These are phyloP conservation scores for Leccinum boreale DNA, from an alignment of 768 basidiomycete genomes.

Conservation along the genomic window DNA sequence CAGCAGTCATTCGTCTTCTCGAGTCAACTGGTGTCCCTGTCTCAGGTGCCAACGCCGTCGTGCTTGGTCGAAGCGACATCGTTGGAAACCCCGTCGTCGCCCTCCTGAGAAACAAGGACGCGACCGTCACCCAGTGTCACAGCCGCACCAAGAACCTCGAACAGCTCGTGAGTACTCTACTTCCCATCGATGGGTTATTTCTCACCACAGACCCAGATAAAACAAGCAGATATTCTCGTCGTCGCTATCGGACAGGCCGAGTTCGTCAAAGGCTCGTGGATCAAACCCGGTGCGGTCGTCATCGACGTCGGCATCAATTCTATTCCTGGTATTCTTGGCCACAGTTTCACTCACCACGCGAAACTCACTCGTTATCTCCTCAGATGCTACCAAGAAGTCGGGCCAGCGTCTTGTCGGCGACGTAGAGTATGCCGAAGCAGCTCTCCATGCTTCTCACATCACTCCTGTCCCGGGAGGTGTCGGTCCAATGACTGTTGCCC, in stretches of 20 bases:
- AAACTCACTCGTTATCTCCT: background rate
- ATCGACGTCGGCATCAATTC: conserved; percentile 99
- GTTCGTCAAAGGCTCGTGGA: conserved; percentile 89
- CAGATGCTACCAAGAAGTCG: conserved; percentile 88
- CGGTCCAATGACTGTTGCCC: conserved; percentile 99
- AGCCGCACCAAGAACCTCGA: conserved; percentile 82
- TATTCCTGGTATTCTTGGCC: conserved; percentile 61
- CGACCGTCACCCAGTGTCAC: conserved; percentile 98
- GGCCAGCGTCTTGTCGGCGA: conserved; percentile 96
- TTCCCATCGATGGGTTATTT: conserved; percentile 9
- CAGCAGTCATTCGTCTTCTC: conserved; percentile 86
- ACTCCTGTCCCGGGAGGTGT: conserved; percentile 99
- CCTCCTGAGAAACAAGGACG: conserved; percentile 85
- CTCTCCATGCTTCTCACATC: conserved; percentile 78
- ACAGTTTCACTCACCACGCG: background rate
- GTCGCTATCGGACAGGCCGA: conserved; percentile 94
- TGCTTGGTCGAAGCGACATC: conserved; percentile 96
- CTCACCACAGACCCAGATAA: conserved; percentile 48
- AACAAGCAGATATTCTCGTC: conserved; percentile 87
- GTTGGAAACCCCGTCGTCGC: conserved; percentile 94
- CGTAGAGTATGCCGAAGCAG: conserved; percentile 82
- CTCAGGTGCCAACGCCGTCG: conserved; percentile 79
- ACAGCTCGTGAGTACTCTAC: conserved; percentile 54
- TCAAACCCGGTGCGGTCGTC: conserved; percentile 92
- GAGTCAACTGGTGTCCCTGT: conserved; percentile 81